Base-by-base conservation (phyloP, 345 rosid species). In the Aegle marmelos region DNA sequence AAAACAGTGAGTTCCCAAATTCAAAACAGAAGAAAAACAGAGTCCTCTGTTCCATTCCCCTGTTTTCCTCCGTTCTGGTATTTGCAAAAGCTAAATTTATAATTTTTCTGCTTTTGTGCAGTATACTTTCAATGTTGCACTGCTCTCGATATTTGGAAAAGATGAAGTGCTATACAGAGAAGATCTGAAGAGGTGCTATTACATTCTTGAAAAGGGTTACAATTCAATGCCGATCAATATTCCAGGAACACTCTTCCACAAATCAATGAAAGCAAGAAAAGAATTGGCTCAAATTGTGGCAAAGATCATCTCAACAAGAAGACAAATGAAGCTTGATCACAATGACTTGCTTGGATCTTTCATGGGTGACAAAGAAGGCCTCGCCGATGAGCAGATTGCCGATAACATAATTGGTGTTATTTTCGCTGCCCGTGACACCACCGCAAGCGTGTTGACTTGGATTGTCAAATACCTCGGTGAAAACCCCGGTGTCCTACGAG, bases 181-280 rank as follows among this genome's bases (percentile, higher is more conserved):
- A 65, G 98, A 96, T 79, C 90, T 94, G 50, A 94, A 92, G 79
- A 81, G 88, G 76, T 91, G 95, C 65, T 96, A 96, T 86, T 92
- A 93, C 90, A 82, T 91, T 83, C 94, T 96, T 11, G 99, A 96
- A 76, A 87, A 91, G 74, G 99, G 97, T 1, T 96, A 96, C 90
- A 96, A 96, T 78, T 96, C 99, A n/a, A 91, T 96, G 98, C 98
- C 97, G 21, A 80, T 96, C 9, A 91, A 94, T 72, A 85, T 96
- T 19, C 98, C 99, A 0, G 99, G 98, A 17, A 96, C 99, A 9
- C 93, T 93, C 13, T 93, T 93, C 87, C 59, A 92, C 91, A 89
- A 91, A 82, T 78, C 99, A 4, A 95, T 95, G 98, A 92, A 85
- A 80, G 96, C 99, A 65, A 91, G 99, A 30, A 91, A 88, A 24